These are phyloP conservation scores for Decorospora gaudefroyi DNA, from an alignment of 2,329 filamentous ascomycete species.

Conservation along the genomic window DNA sequence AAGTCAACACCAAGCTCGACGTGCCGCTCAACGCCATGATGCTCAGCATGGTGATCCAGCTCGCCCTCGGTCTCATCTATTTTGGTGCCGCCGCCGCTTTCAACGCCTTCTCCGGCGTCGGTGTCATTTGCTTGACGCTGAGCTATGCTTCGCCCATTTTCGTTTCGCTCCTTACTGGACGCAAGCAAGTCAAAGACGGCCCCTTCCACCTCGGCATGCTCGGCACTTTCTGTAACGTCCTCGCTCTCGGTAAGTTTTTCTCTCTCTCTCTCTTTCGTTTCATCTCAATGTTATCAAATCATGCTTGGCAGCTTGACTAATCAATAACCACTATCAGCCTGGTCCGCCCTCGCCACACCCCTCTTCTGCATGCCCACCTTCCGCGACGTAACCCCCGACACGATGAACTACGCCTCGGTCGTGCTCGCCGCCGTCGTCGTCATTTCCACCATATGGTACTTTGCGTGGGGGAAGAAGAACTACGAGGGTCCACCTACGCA, in stretches of 20 bases:
- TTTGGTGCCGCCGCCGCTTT: constrained; percentile 72
- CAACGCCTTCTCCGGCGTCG: constrained; percentile 71
- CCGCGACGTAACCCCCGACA: constrained; percentile 62
- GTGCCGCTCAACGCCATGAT: constrained; percentile 74
- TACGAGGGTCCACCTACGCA: constrained; percentile 64
- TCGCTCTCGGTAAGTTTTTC: constrained; percentile 64
- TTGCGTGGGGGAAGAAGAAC: constrained; percentile 70
- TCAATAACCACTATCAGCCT: constrained; percentile 46
- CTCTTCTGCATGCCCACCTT: constrained; percentile 74
- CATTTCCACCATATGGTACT: constrained; percentile 69
- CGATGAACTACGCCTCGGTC: constrained; percentile 75
- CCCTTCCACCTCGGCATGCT: constrained; percentile 66
- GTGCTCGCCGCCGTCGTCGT: constrained; percentile 70
- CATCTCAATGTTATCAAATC: neutral
- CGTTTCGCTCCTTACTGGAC: constrained; percentile 64
- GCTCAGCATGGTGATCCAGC: constrained; percentile 68
- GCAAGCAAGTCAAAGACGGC: constrained; percentile 61
- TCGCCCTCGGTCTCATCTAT: constrained; percentile 68
- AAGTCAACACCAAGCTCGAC: constrained; percentile 65
- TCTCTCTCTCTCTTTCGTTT: neutral
- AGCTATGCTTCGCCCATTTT: constrained; percentile 70
- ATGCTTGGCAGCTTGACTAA: neutral
- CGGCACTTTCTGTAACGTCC: constrained; percentile 64
- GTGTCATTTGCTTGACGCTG: constrained; percentile 70
- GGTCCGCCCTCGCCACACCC: constrained; percentile 70